phyloP scores from a whole-genome alignment of 1,139 yeast species.

The Oligophagozyma castellii region DNA sequence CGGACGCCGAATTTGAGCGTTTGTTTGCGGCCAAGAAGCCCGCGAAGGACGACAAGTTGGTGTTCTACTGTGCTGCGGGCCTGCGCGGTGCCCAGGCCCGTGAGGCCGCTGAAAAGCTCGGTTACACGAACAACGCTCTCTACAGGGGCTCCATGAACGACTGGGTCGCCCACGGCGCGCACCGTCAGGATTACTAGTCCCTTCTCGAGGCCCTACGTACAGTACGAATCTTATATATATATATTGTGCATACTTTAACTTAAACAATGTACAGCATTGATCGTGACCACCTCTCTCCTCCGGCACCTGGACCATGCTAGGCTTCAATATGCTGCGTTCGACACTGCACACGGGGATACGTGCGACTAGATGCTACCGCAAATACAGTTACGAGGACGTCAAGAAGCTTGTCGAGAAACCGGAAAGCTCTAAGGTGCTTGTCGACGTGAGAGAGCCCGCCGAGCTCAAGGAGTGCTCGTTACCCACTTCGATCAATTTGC shows the following conservation, averaged over 20 bases:
- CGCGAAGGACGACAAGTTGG: conserved; percentile 46
- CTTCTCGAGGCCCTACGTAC: too few relatives aligned
- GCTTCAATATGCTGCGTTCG: too few relatives aligned
- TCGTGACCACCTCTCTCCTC: too few relatives aligned
- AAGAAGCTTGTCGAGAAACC: conserved; percentile 37
- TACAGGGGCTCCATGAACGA: conserved; percentile 79
- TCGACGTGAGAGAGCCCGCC: conserved; percentile 87
- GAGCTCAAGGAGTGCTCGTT: conserved; percentile 59
- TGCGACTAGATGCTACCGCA: too few relatives aligned
- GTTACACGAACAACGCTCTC: conserved; percentile 62
- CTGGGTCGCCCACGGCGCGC: conserved; percentile 47
- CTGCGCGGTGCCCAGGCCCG: conserved; percentile 84
- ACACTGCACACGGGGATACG: too few relatives aligned
- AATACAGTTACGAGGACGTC: conserved; percentile 39
- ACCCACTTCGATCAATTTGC: conserved; percentile 77
- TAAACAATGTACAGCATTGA: too few relatives aligned
- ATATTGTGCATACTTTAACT: too few relatives aligned
- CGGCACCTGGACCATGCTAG: too few relatives aligned
- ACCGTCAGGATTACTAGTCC: too few relatives aligned
- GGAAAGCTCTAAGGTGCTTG: conserved; percentile 35
- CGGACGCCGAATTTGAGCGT: conserved; percentile 61
- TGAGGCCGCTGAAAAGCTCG: conserved; percentile 75
- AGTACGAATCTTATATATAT: too few relatives aligned
- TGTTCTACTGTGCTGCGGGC: conserved; percentile 89
- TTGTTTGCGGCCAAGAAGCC: conserved; percentile 80